Conservation (phyloP, 768 basidiomycete species). For the Amanita pallidorosea region DNA sequence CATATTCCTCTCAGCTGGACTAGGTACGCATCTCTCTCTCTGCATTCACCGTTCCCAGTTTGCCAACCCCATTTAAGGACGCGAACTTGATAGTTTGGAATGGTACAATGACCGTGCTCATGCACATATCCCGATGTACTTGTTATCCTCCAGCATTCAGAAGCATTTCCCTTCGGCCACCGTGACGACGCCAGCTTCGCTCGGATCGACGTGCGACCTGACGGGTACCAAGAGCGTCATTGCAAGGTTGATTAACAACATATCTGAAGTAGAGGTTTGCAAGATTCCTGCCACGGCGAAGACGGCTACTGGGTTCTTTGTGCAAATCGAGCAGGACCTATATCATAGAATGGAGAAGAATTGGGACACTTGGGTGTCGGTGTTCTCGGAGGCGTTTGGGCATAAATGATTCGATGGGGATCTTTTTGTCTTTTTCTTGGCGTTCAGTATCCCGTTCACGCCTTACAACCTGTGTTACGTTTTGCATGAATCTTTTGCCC, state of each 20-base stretch:
- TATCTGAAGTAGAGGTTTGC: conserved; percentile 20
- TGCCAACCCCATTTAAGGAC: conserved; percentile 6
- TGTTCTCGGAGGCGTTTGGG: not conserved
- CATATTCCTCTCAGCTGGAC: conserved; percentile 36
- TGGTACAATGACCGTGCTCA: conserved; percentile 26
- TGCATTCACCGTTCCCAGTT: not conserved
- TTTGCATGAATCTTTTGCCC: no score
- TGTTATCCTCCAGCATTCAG: conserved; percentile 27
- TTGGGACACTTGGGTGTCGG: not conserved
- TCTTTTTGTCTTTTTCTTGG: no score
- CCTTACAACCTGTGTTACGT: no score
- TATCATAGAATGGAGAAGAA: not conserved
- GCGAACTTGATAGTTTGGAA: conserved; percentile 12
- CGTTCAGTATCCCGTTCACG: no score
- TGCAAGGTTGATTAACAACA: conserved; percentile 31
- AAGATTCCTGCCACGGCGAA: conserved; percentile 13
- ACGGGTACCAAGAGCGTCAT: conserved; percentile 35
- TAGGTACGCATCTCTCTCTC: conserved; percentile 19
- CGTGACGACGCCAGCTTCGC: conserved; percentile 13
- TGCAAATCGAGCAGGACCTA: not conserved
- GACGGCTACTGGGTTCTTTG: conserved; percentile 10
- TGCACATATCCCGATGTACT: not conserved
- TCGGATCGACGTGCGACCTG: conserved; percentile 28
- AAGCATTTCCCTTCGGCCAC: conserved; percentile 24
- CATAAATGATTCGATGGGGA: no score